Percentiles rank a stretch among this genome's conserved stretches.
Conservation (phyloP, 805 yeast genomes). For the Limtongozyma cylindracea region DNA sequence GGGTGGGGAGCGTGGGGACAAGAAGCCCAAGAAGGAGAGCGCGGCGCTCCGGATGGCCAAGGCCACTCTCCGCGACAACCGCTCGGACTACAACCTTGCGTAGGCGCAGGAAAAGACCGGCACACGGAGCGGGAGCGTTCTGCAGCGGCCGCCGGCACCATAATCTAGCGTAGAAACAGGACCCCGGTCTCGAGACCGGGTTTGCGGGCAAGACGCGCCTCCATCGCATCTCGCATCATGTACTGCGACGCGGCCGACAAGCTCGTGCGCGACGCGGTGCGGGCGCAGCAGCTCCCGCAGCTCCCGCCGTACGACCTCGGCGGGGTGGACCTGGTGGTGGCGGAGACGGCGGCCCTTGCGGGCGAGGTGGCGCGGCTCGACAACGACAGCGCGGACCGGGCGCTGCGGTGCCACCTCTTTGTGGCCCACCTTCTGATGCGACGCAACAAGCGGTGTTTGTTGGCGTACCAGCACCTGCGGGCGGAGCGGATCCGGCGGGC, state of each 20-base stretch:
- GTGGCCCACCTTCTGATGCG: constrained; percentile 58
- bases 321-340: constrained; percentile 36
- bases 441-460: constrained; percentile 68
- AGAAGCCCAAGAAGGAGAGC: too few species aligned
- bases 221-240: too few species aligned
- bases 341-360: constrained; percentile 38
- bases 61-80: too few species aligned
- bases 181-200: too few species aligned
- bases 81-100: too few species aligned
- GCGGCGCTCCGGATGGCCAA: too few species aligned
- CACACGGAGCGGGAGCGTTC: too few species aligned
- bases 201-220: too few species aligned
- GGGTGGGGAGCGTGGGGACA: constrained; percentile 15
- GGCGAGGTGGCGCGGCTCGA: constrained; percentile 1
- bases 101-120: constrained; percentile 4
- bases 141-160: too few species aligned
- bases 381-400: constrained; percentile 7
- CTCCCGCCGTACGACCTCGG: constrained; percentile 55
- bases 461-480: constrained; percentile 62
- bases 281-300: constrained; percentile 38
- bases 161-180: too few species aligned
- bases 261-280: constrained; percentile 63
- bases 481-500: constrained; percentile 38
- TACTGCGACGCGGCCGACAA: constrained; percentile 76
- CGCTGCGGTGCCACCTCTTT: constrained; percentile 30